Evolutionary conservation across 345 rosid species (phyloP), one percentile per base, ranked within the genome.

Genomic region (Corchorus olitorius): DNA sequence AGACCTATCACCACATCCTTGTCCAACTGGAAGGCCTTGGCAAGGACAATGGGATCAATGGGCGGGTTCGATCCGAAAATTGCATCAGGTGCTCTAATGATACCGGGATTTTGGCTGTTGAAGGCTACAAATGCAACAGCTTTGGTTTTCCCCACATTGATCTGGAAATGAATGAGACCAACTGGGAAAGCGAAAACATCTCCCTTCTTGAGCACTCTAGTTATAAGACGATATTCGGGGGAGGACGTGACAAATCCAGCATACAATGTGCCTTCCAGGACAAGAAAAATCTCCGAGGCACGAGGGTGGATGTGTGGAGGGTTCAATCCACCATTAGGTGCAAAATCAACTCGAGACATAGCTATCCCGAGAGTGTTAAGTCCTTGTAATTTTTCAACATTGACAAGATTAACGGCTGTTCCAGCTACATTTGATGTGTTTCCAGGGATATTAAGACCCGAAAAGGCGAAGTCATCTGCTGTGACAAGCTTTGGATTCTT

Each of bases 161-260:
- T 22, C 34, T 85, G 86, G 80, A 86, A 83, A 67, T 85, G 86
- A 53, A 85, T 67, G 27, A 74, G 39, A 12, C 78, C 73, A 0
- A 65, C 52, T 0, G 85, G 85, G 76, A 66, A 39, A 41, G 75
- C 78, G 53, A 81, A 85, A 2, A 22, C 82, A 22, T 82, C 86
- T 35, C 84, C 82, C 0, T 74, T 64, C 58, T 82, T 43, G 16
- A 85, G 70, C 59, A 80, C 72, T 33, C 80, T 78, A 13, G 82
- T 62, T 50, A 85, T 72, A 19, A 78, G 35, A 20, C 73, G 77
- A 55, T 78, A 70, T 43, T 80, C 73, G 48, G 72, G 85, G 76
- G 82, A 80, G 53, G 89, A 84, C 49, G 81, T 78, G 58, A 84
- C 60, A 61, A 86, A 86, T n/a, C 89, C 89, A 33, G 80, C 79